Conservation (phyloP, 306 rosid species). For the Quercus suber region DNA sequence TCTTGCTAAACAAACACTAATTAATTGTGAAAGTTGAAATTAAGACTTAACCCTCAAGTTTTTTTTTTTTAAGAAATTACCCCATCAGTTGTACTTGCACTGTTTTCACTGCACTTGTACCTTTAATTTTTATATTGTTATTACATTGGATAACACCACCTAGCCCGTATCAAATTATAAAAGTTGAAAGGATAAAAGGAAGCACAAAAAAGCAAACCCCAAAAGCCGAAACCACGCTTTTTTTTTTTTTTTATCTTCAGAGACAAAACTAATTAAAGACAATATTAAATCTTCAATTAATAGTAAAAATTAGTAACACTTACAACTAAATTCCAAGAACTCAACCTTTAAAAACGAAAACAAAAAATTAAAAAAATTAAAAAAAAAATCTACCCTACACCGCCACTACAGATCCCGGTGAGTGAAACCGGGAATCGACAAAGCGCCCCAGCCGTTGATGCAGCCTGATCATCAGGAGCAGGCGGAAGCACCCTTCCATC, state of each 20-base stretch:
- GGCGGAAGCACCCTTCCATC: slow-evolving; percentile 91
- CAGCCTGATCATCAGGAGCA: slow-evolving; percentile 33
- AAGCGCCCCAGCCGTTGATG: slow-evolving; percentile 40
- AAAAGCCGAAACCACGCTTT: slow-evolving; percentile 15
- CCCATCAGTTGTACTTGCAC: no score
- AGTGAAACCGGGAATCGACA: slow-evolving; percentile 73
- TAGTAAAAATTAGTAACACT: no score
- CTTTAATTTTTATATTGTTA: no score
- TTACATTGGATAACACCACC: background rate
- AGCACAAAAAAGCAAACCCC: slow-evolving; percentile 10
- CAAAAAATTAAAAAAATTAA: no score
- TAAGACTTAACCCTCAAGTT: no score
- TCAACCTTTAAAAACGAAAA: background rate
- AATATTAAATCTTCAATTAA: no score
- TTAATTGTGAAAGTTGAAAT: no score
- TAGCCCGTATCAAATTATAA: background rate
- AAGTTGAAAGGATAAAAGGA: background rate
- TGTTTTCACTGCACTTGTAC: no score
- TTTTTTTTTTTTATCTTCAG: slow-evolving; percentile 14
- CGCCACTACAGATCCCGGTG: slow-evolving; percentile 76
- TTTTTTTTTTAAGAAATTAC: no score
- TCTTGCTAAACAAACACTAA: no score
- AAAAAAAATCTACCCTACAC: slow-evolving; percentile 33
- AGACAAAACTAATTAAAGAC: background rate
- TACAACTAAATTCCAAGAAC: background rate